Evolutionary conservation across 2,329 filamentous ascomycete genomes (phyloP), one percentile per base, ranked within the genome.

Genomic region (Exophiala sp.): DNA sequence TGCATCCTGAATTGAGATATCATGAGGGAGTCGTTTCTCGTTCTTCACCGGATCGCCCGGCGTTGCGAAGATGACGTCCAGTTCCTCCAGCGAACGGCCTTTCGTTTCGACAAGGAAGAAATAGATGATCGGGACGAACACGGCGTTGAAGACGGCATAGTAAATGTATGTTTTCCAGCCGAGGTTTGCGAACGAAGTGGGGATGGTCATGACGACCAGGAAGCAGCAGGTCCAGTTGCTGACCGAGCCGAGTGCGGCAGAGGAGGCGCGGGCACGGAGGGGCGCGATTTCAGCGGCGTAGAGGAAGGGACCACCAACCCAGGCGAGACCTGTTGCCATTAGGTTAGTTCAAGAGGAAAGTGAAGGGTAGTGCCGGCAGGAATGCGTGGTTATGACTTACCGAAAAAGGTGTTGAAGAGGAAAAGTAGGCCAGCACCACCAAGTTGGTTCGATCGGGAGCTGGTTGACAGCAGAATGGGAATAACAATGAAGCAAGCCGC

Each of bases 271-370:
- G 66, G 76, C 76, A 0, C 68, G 64, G 22, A 77, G 62, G 0
- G 69, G 69, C 47, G 76, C 76, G 60, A 76, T 74, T 48, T 77
- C 73, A 1, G 73, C 69, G 0, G 73, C 71, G 50, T 73, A 75
- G 3, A 70, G 5, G 78, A 65, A 75, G 76, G 37, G 77, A n/a
- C n/a, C n/a, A n/a, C n/a, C n/a, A n/a, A n/a, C n/a, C n/a, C n/a
- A n/a, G n/a, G n/a, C n/a, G n/a, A n/a, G n/a, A n/a, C n/a, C n/a
- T n/a, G n/a, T n/a, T n/a, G n/a, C n/a, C n/a, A n/a, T n/a, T n/a
- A n/a, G n/a, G n/a, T n/a, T n/a, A n/a, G n/a, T n/a, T n/a, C n/a
- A n/a, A n/a, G n/a, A n/a, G n/a, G n/a, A n/a, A n/a, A n/a, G n/a
- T n/a, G n/a, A n/a, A n/a, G n/a, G n/a, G n/a, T n/a, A n/a, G n/a